These are phyloP conservation scores for Chytridiales sp. DNA, from an alignment of 371 early-diverging fungal species.

Conservation along the genomic window DNA sequence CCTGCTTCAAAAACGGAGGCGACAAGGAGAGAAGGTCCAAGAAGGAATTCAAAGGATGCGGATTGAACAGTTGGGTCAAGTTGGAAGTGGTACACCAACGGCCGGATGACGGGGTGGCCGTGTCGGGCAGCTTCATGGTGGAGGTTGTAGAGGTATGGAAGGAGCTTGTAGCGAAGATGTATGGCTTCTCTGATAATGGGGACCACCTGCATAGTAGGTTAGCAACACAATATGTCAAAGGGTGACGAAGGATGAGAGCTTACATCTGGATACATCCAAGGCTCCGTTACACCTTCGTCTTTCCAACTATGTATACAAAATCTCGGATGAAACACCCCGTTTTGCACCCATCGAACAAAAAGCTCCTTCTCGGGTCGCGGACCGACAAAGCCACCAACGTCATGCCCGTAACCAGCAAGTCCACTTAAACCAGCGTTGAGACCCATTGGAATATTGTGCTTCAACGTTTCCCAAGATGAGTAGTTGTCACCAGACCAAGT, in stretches of 20 bases:
- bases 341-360: conserved; percentile 66
- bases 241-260: not conserved
- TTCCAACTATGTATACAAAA: conserved; percentile 67
- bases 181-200: conserved; percentile 57
- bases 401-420: conserved; percentile 60
- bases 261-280: conserved; percentile 55
- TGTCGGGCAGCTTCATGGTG: conserved; percentile 38
- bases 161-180: conserved; percentile 52
- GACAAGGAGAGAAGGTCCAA: conserved; percentile 54
- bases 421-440: conserved; percentile 50
- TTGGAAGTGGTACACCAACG: conserved; percentile 55
- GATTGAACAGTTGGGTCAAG: conserved; percentile 44
- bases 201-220: conserved; percentile 41
- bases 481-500: conserved; percentile 66
- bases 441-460: conserved; percentile 64
- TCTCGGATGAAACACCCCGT: conserved; percentile 60
- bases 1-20: conserved; percentile 50
- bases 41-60: conserved; percentile 56
- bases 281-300: conserved; percentile 57
- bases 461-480: conserved; percentile 62
- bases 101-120: conserved; percentile 56
- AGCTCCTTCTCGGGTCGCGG: conserved; percentile 56
- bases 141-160: conserved; percentile 60
- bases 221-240: conserved; percentile 4
- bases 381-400: conserved; percentile 65